These are phyloP conservation scores for Maudiozyma pseudohumilis DNA, from an alignment of 805 yeast genomes.

Conservation along the genomic window DNA sequence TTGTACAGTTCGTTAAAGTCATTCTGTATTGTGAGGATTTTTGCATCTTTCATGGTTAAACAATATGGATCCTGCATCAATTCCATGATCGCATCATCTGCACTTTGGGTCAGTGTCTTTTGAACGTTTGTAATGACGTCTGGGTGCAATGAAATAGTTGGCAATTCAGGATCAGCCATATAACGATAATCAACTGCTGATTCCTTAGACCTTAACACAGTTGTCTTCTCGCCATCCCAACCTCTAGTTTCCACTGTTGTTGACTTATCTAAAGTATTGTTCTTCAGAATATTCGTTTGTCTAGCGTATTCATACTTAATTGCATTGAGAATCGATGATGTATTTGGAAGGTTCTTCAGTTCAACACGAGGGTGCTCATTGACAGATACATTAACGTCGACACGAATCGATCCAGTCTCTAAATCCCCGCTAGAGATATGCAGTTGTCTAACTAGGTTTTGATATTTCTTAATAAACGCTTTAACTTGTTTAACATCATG, in stretches of 20 bases:
- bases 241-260: constrained; percentile 65
- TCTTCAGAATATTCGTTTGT: constrained; percentile 44
- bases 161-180: constrained; percentile 90
- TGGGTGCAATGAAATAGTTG: constrained; percentile 38
- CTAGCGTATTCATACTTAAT: constrained; percentile 62
- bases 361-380: constrained; percentile 69
- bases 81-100: constrained; percentile 45
- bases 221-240: constrained; percentile 75
- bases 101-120: constrained; percentile 42
- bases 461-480: constrained; percentile 73
- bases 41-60: constrained; percentile 65
- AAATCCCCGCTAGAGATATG: constrained; percentile 80
- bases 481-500: constrained; percentile 54
- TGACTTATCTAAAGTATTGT: constrained; percentile 25
- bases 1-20: constrained; percentile 18
- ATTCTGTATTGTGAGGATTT: constrained; percentile 45
- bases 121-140: constrained; percentile 35
- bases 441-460: constrained; percentile 54
- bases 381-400: constrained; percentile 87
- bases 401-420: constrained; percentile 91
- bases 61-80: constrained; percentile 42
- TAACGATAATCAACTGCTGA: constrained; percentile 79
- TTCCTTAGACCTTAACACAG: constrained; percentile 66
- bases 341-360: constrained; percentile 78
- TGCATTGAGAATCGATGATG: constrained; percentile 71